phyloP scores from a whole-genome alignment of 495 filamentous ascomycete species.

The Evernia prunastri region DNA sequence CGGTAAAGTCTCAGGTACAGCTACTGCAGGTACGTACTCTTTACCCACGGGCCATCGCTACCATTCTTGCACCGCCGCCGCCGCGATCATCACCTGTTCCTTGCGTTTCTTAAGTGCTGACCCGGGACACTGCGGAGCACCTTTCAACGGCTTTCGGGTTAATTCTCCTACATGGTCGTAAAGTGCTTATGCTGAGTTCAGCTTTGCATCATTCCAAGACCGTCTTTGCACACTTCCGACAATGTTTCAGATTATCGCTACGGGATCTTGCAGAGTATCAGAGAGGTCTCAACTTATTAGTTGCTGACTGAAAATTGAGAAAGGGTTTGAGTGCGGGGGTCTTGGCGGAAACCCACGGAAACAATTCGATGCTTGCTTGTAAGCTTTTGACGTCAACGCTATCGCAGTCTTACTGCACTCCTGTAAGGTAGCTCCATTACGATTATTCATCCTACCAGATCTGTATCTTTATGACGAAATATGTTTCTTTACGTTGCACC shows the following conservation, averaged over 20 bases:
- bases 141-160: constrained; percentile 1
- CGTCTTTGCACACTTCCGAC: background rate
- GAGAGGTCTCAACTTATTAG: background rate
- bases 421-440: background rate
- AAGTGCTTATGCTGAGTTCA: background rate
- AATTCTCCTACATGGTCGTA: constrained; percentile 1
- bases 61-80: background rate
- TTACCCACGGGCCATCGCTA: background rate
- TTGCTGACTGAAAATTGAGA: too few species aligned
- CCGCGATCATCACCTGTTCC: background rate
- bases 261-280: background rate
- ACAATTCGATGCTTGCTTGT: background rate
- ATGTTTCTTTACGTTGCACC: background rate
- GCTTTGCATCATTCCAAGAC: background rate
- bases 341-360: background rate
- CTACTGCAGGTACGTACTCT: background rate
- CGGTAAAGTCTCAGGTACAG: background rate
- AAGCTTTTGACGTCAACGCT: background rate
- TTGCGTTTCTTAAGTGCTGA: background rate
- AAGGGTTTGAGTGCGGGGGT: too few species aligned
- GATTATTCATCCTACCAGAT: background rate
- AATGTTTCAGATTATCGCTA: background rate
- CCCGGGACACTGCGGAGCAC: background rate
- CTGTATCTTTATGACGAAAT: background rate
- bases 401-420: background rate